Conservation (phyloP, 768 basidiomycete genomes). For the Trametes coccinea region DNA sequence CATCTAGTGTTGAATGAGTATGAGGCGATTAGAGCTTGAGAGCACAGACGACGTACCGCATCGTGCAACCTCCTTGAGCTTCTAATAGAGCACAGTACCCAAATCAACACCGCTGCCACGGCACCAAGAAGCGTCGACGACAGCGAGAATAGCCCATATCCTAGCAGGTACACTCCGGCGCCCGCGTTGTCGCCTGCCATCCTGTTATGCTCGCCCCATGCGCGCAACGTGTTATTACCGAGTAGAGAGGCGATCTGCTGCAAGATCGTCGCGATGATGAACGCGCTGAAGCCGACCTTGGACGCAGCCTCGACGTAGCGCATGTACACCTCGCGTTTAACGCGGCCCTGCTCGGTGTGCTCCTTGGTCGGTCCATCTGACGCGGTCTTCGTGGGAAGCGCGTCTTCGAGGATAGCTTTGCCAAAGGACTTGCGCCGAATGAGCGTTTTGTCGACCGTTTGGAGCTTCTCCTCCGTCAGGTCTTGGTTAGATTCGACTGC, state of each 20-base stretch:
- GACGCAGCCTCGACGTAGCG: slow-evolving; percentile 83
- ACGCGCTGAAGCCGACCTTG: slow-evolving; percentile 58
- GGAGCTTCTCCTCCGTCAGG: slow-evolving; percentile 30
- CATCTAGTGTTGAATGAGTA: slow-evolving; percentile 50
- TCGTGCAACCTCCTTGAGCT: slow-evolving; percentile 80
- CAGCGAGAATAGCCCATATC: slow-evolving; percentile 71
- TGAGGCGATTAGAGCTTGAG: no score
- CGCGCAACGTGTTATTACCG: slow-evolving; percentile 66
- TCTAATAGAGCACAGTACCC: slow-evolving; percentile 74
- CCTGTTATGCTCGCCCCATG: slow-evolving; percentile 82
- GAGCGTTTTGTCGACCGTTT: slow-evolving; percentile 55
- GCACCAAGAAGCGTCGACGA: slow-evolving; percentile 55
- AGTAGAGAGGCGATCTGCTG: slow-evolving; percentile 63
- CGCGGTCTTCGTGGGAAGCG: slow-evolving; percentile 40
- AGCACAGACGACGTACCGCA: slow-evolving; percentile 43
- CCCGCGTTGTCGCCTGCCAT: slow-evolving; percentile 56
- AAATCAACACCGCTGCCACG: slow-evolving; percentile 62
- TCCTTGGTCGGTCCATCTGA: slow-evolving; percentile 60
- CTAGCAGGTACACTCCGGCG: slow-evolving; percentile 56
- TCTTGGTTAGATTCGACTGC: slow-evolving; percentile 24
- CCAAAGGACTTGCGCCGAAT: slow-evolving; percentile 56
- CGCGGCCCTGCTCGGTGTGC: slow-evolving; percentile 77
- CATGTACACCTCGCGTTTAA: slow-evolving; percentile 74
- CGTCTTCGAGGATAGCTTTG: slow-evolving; percentile 51
- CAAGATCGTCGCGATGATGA: slow-evolving; percentile 52